Percentiles rank a stretch among this genome's conserved stretches.
Conservation (phyloP, 1,284 basidiomycete genomes). For the Marasmius fiardii region DNA sequence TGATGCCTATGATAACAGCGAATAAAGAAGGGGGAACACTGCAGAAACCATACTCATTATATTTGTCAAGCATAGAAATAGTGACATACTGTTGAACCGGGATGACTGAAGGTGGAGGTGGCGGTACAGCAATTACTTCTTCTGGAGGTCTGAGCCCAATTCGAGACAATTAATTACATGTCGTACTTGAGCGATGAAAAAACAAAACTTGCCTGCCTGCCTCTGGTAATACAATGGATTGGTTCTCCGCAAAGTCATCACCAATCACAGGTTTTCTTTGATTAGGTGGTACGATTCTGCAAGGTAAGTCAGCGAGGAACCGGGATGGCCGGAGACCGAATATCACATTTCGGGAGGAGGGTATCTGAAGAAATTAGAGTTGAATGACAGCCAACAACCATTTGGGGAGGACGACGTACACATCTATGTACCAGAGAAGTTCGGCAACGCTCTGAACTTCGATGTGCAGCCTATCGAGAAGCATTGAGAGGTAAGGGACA, state of each 20-base stretch:
- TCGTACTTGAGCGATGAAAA: too few relatives aligned
- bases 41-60: not conserved
- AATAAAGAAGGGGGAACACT: not conserved
- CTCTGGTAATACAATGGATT: too few relatives aligned
- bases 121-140: too few relatives aligned
- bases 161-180: too few relatives aligned
- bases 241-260: not conserved
- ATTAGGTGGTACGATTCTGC: too few relatives aligned
- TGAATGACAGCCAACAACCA: not conserved
- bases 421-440: not conserved
- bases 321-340: not conserved
- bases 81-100: too few relatives aligned
- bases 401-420: not conserved
- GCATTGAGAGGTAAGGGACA: not conserved
- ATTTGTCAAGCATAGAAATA: not conserved
- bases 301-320: too few relatives aligned
- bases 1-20: conserved; percentile 25
- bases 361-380: not conserved
- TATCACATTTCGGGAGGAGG: not conserved
- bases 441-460: not conserved
- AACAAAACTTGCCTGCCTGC: too few relatives aligned
- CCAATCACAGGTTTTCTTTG: too few relatives aligned
- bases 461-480: not conserved
- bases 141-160: too few relatives aligned
- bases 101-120: too few relatives aligned